Evolutionary conservation across 2,329 filamentous ascomycete genomes (phyloP).

Genomic region (Pseudogymnoascus sp.): DNA sequence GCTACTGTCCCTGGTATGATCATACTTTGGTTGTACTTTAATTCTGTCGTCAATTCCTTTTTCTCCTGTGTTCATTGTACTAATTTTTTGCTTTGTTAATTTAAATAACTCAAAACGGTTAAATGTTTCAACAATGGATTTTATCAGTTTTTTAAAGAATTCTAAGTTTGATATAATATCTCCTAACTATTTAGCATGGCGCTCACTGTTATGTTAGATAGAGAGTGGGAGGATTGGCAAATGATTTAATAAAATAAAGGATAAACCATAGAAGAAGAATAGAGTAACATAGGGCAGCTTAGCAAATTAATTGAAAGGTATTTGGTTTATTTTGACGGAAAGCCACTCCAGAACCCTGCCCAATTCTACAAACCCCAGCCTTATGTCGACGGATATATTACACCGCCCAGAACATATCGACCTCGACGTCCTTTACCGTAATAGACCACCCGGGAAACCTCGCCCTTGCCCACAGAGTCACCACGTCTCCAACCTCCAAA

Average conservation of each 20-base stretch:
- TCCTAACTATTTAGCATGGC: not conserved
- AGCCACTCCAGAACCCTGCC: not conserved
- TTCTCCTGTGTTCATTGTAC: not conserved
- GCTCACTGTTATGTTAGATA: not conserved
- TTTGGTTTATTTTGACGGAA: no score
- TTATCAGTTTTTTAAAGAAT: not conserved
- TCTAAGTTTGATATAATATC: not conserved
- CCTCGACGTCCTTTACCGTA: conserved; percentile 39
- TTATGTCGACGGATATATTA: conserved; percentile 23
- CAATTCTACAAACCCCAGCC: not conserved
- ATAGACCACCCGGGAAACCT: conserved; percentile 51
- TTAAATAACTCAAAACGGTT: not conserved
- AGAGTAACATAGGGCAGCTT: not conserved
- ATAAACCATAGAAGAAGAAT: not conserved
- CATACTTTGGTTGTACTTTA: not conserved
- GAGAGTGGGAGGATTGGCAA: not conserved
- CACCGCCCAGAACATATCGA: conserved; percentile 53
- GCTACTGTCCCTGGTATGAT: not conserved
- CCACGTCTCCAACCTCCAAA: conserved; percentile 51
- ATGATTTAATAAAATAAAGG: not conserved
- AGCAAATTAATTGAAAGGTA: not conserved
- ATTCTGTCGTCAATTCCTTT: not conserved
- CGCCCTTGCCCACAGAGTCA: conserved; percentile 55
- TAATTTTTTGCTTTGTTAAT: not conserved
- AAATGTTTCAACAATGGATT: not conserved